Evolutionary conservation across 495 filamentous ascomycete genomes (phyloP).

Genomic region (Hypoxylon perforatum): DNA sequence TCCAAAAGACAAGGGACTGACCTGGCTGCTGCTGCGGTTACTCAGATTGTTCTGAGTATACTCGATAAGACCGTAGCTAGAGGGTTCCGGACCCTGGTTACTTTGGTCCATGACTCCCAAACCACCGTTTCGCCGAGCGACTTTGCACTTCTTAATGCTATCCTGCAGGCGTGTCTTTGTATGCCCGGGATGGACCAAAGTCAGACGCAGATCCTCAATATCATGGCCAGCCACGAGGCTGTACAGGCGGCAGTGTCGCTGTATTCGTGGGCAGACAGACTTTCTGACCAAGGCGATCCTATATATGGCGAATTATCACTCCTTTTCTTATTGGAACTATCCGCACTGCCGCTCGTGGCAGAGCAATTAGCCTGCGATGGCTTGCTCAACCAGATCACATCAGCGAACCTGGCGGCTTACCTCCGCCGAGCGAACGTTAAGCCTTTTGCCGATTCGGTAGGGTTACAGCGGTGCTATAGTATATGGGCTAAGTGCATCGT

Average conservation of each 20-base stretch:
- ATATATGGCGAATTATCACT: conserved; percentile 91
- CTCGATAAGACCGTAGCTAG: conserved; percentile 80
- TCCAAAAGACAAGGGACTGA: conserved; percentile 50
- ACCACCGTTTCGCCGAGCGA: conserved; percentile 69
- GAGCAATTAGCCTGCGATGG: conserved; percentile 90
- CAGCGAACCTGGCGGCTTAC: conserved; percentile 77
- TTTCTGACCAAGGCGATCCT: conserved; percentile 81
- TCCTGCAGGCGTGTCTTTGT: conserved; percentile 82
- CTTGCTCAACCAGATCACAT: conserved; percentile 77
- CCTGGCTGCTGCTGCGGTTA: conserved; percentile 50
- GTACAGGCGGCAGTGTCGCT: conserved; percentile 85
- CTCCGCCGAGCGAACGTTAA: conserved; percentile 76
- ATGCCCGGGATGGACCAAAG: conserved; percentile 73
- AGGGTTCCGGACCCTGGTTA: conserved; percentile 81
- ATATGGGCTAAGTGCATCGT: conserved; percentile 92
- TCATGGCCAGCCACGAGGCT: conserved; percentile 72
- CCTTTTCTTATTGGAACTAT: conserved; percentile 88
- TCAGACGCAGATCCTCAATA: conserved; percentile 72
- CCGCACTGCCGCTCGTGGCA: conserved; percentile 80
- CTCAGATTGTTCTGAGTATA: conserved; percentile 73
- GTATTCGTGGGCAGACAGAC: conserved; percentile 92
- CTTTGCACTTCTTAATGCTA: conserved; percentile 87
- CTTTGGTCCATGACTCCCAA: conserved; percentile 72
- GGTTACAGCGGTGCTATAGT: conserved; percentile 70
- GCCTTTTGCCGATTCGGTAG: conserved; percentile 68